These are phyloP conservation scores for Carallia pectinifolia DNA, from an alignment of 345 rosid genomes.

Conservation along the genomic window DNA sequence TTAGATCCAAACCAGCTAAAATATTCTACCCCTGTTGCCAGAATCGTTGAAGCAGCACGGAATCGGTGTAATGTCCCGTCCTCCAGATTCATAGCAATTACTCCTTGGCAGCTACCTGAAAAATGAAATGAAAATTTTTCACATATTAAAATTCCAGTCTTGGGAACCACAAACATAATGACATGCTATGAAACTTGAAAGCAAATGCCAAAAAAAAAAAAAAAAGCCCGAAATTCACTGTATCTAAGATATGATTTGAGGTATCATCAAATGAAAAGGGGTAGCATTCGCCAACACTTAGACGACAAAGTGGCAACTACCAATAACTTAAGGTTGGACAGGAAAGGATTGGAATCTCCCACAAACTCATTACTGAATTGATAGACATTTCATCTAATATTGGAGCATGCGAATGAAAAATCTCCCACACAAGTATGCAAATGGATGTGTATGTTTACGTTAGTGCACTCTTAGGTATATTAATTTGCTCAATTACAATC, in stretches of 20 bases:
- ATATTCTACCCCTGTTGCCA: slow-evolving; percentile 88
- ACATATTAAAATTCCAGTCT: not conserved
- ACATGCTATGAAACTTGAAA: no score
- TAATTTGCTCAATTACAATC: no score
- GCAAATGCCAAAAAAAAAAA: no score
- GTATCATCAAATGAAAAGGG: not conserved
- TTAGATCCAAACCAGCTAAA: not conserved
- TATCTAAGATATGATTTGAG: not conserved
- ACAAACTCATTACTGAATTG: not conserved
- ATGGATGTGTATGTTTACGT: no score
- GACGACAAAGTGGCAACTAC: not conserved
- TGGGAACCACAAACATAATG: not conserved
- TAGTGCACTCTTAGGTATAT: no score
- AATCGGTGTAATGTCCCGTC: slow-evolving; percentile 94
- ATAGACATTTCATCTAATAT: not conserved
- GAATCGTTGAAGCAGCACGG: slow-evolving; percentile 74
- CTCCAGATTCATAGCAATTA: slow-evolving; percentile 91
- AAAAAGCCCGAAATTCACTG: not conserved
- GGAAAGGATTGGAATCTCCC: not conserved
- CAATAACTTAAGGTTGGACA: not conserved
- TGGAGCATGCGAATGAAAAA: not conserved
- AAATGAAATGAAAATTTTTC: slow-evolving; percentile 24
- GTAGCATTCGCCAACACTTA: no score
- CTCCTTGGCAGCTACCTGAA: slow-evolving; percentile 95
- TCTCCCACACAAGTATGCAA: no score